phyloP scores from a whole-genome alignment of 23 red algal genomes.

The Porphyridium purpureum region DNA sequence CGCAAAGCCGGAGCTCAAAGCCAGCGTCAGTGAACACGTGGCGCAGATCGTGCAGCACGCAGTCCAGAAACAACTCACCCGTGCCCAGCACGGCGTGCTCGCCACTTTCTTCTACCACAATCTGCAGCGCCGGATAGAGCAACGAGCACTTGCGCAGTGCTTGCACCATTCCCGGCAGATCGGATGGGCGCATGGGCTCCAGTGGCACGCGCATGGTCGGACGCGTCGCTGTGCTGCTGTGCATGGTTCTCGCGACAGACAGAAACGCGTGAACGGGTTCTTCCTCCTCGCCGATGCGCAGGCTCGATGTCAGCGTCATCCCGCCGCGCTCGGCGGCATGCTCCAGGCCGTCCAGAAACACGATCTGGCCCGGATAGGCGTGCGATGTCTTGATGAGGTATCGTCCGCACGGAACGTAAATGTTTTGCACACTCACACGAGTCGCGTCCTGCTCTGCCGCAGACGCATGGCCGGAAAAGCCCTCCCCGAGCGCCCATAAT shows the following conservation, averaged over 20 bases:
- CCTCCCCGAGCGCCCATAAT: no score
- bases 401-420: constrained; percentile 50
- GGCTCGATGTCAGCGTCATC: no score
- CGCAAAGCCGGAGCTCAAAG: constrained; percentile 65
- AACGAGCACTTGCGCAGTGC: constrained; percentile 43
- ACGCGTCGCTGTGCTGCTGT: constrained; percentile 8
- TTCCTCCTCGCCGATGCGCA: no score
- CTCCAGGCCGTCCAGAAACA: constrained; percentile 51
- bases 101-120: constrained; percentile 71
- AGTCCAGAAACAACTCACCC: constrained; percentile 75
- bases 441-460: constrained; percentile 52
- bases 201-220: constrained; percentile 46
- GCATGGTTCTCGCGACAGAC: no score
- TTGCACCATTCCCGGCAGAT: constrained; percentile 68
- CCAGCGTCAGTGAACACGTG: constrained; percentile 29
- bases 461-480: no score
- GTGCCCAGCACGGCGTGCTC: constrained; percentile 78
- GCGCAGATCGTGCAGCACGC: constrained; percentile 55
- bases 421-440: constrained; percentile 8
- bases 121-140: constrained; percentile 49
- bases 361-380: constrained; percentile 37
- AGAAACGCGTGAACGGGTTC: no score
- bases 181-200: constrained; percentile 60
- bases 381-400: constrained; percentile 26
- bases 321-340: no score